Evolutionary conservation across 495 filamentous ascomycete species (phyloP).

Genomic region (Aspergillus steynii): DNA sequence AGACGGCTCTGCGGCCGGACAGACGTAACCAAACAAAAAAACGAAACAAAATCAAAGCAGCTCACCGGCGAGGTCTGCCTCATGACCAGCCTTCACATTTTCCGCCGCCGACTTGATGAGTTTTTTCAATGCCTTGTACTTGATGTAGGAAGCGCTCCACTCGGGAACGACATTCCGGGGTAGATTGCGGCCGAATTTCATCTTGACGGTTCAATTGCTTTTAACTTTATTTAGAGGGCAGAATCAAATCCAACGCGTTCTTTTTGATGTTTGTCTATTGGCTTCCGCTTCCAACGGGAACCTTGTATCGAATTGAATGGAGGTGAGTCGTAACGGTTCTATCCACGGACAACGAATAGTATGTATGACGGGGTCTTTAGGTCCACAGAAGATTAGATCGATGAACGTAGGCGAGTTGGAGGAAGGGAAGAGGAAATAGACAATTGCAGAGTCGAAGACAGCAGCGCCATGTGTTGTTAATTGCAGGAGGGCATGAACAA

Average conservation of each 20-base stretch:
- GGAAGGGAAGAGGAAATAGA: constrained; percentile 14
- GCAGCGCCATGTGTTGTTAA: constrained; percentile 28
- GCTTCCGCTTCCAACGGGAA: background rate
- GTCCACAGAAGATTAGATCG: constrained; percentile 6
- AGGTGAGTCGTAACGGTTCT: background rate
- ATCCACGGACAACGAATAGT: background rate
- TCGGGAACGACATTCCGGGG: constrained; percentile 94
- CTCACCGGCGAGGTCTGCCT: constrained; percentile 77
- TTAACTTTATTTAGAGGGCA: background rate
- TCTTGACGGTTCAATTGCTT: constrained; percentile 30
- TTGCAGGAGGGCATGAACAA: constrained; percentile 12
- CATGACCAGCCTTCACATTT: constrained; percentile 62
- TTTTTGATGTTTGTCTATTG: background rate
- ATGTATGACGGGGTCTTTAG: constrained; percentile 6
- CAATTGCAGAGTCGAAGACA: constrained; percentile 14
- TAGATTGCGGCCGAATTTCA: constrained; percentile 86
- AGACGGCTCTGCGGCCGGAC: constrained; percentile 15
- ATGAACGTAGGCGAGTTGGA: background rate
- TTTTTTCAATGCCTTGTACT: constrained; percentile 95
- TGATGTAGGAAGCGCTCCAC: constrained; percentile 90
- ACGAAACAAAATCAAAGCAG: constrained; percentile 7
- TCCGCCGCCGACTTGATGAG: constrained; percentile 77
- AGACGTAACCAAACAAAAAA: background rate
- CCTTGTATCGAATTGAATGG: background rate
- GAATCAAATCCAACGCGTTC: background rate